Base-by-base conservation (phyloP, 176 grass and related monocot species). In the Carex kokanica region DNA sequence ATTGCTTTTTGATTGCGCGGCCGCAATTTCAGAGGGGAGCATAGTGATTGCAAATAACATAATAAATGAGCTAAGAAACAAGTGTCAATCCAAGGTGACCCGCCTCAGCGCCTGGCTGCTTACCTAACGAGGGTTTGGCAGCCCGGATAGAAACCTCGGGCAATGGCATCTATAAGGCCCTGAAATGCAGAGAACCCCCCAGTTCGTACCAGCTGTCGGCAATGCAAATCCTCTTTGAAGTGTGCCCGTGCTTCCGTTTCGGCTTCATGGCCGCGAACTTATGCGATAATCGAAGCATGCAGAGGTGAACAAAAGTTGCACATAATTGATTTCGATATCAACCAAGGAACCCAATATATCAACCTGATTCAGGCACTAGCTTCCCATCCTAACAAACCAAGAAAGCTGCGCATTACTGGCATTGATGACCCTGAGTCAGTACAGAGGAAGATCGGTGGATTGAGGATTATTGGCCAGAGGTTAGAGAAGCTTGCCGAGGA, bases 221-320 rank as follows among this genome's bases (percentile, higher is more conserved):
- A 75, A 99, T 99, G 96, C 96, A 99, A 84, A 95, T 99, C 84
- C 89, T 99, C 18, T 95, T 95, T 81, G 96, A 99, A 88, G 86
- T 93, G 11, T 99, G 96, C 27, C 96, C 96, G 17, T 99, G 93
- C 78, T 99, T 93, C 80, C 91, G 92, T 4, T 86, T 99, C 15
- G 96, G 96, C 31, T 99, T 95, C 86, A 89, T 99, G 93, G 86
- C 93, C 45, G 96, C 96, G 67, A 99, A 99, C n/a, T 83, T 91
- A 99, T 83, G 91, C 91, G 45, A 99, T 93, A 64, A 74, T 90
- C 16, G 96, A 99, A 87, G 89, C 91, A 45, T 91, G 89, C 81
- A 99, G 86, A 83, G 89, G 91, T 51, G 96, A 99, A 83, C 86
- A 91, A 61, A 99, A 70, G 84, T 64, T 99, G 55, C 96, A 99